These are phyloP conservation scores for Trichophyton schoenleinii DNA, from an alignment of 2,329 filamentous ascomycete species.

Conservation along the genomic window DNA sequence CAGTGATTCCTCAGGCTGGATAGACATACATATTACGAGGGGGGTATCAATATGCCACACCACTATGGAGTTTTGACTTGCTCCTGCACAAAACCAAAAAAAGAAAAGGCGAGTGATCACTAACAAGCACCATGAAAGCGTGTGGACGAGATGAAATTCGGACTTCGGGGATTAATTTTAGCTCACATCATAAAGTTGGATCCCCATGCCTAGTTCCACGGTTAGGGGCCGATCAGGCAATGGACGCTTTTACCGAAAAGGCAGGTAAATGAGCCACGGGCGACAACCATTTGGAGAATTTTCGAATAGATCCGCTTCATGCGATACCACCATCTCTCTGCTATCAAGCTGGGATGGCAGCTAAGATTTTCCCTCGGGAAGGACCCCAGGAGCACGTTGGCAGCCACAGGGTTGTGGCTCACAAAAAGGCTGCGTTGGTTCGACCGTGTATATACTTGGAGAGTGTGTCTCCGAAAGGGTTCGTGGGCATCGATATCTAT, in stretches of 20 bases:
- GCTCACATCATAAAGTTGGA: not conserved
- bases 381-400: not conserved
- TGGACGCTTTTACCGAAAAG: conserved; percentile 1
- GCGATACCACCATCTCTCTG: not conserved
- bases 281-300: not conserved
- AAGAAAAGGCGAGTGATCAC: not conserved
- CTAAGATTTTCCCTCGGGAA: not conserved
- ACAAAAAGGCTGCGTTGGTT: not conserved
- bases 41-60: not conserved
- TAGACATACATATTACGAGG: not conserved
- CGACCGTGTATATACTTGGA: not conserved
- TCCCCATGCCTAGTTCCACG: not conserved
- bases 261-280: conserved; percentile 2
- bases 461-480: not conserved
- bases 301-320: conserved; percentile 2
- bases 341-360: not conserved
- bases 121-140: too few species aligned
- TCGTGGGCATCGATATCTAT: not conserved
- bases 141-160: not conserved
- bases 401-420: not conserved
- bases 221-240: not conserved
- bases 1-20: not conserved
- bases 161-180: conserved; percentile 4
- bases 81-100: not conserved
- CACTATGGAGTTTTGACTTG: not conserved